A percentile compares a stretch with the other conserved stretches of the same genome.
These are phyloP conservation scores for Hirschioporus abietinus DNA, from an alignment of 768 basidiomycete genomes.

Conservation along the genomic window DNA sequence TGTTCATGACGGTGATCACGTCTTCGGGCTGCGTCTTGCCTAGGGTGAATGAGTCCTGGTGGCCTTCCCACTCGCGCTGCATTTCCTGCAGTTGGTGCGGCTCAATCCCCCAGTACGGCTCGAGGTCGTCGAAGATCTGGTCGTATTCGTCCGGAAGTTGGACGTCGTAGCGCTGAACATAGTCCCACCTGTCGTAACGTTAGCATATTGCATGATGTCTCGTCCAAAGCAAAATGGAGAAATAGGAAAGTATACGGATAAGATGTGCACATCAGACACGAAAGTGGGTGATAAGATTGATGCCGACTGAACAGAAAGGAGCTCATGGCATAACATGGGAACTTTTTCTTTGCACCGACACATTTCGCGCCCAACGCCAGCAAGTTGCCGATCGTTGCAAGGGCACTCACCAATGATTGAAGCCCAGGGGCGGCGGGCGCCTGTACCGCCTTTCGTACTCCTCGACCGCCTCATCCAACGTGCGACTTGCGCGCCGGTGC, in stretches of 20 bases:
- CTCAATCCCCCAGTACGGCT: constrained; percentile 32
- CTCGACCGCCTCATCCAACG: constrained; percentile 30
- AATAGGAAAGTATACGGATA: neutral
- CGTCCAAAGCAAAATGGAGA: too few relatives aligned
- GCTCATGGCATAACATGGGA: neutral
- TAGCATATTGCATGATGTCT: too few relatives aligned
- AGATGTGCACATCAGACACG: neutral
- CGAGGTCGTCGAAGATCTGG: constrained; percentile 34
- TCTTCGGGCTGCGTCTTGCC: constrained; percentile 15
- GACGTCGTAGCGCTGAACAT: constrained; percentile 32
- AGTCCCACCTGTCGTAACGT: constrained; percentile 32
- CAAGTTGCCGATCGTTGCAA: neutral
- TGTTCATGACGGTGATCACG: constrained; percentile 15
- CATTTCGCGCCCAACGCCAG: neutral
- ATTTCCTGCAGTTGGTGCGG: constrained; percentile 21
- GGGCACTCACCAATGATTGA: constrained; percentile 35
- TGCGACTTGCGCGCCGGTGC: constrained; percentile 28
- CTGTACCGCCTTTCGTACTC: constrained; percentile 34
- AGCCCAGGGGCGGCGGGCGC: constrained; percentile 33
- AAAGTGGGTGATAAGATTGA: too few relatives aligned
- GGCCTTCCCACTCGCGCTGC: constrained; percentile 20
- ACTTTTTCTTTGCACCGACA: neutral
- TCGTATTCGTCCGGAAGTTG: constrained; percentile 44
- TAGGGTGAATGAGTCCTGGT: constrained; percentile 17
- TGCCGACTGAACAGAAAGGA: neutral